Conservation (phyloP, 768 basidiomycete species). For the Exidia glandulosa region DNA sequence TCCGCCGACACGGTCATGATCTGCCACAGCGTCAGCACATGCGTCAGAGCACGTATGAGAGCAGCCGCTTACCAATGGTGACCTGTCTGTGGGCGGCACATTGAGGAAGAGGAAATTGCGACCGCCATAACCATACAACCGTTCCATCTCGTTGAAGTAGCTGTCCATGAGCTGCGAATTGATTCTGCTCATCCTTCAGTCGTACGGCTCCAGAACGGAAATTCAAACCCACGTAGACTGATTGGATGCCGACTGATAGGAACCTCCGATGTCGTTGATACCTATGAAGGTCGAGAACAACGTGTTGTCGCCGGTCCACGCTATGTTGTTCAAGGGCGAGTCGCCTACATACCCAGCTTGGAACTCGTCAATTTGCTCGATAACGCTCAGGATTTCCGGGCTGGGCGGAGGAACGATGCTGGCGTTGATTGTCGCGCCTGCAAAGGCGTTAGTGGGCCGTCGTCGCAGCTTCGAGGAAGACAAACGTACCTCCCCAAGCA, state of each 20-base stretch:
- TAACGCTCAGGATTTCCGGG: slow-evolving; percentile 41
- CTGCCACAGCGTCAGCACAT: slow-evolving; percentile 29
- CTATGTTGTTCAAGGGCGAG: slow-evolving; percentile 34
- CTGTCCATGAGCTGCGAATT: not conserved
- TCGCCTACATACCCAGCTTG: slow-evolving; percentile 27
- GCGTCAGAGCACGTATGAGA: slow-evolving; percentile 38
- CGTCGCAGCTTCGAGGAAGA: too few relatives aligned
- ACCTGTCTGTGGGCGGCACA: slow-evolving; percentile 41
- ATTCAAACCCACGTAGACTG: not conserved
- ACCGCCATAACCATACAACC: not conserved
- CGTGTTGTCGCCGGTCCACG: slow-evolving; percentile 47
- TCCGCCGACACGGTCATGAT: slow-evolving; percentile 31
- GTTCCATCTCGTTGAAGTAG: not conserved
- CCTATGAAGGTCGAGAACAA: slow-evolving; percentile 62
- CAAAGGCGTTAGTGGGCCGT: slow-evolving; percentile 45
- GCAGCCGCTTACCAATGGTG: slow-evolving; percentile 18
- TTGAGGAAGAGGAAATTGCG: slow-evolving; percentile 50
- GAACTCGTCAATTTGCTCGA: slow-evolving; percentile 54
- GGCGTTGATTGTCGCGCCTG: not conserved
- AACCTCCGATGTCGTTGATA: slow-evolving; percentile 44
- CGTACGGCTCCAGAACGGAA: not conserved
- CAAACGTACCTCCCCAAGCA: slow-evolving; percentile 49
- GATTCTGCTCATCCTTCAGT: not conserved
- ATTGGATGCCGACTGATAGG: not conserved
- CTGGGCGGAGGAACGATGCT: slow-evolving; percentile 40